Conservation (phyloP, 805 yeast species). For the Wickerhamomyces rabaulensis region DNA sequence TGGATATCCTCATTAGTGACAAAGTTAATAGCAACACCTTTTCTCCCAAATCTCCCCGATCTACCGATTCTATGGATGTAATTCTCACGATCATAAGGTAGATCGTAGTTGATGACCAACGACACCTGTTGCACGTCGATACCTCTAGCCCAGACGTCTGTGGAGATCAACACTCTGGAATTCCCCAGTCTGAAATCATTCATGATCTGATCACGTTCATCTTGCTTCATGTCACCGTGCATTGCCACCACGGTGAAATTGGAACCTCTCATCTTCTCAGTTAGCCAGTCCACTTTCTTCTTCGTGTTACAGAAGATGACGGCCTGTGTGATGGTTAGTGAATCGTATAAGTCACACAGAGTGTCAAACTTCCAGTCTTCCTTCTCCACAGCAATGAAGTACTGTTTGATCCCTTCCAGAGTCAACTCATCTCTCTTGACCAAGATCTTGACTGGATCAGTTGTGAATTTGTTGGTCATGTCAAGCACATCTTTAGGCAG, state of each 20-base stretch:
- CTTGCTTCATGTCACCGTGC: constrained; percentile 97
- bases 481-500: constrained; percentile 88
- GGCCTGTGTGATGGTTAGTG: constrained; percentile 93
- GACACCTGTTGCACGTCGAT: constrained; percentile 98
- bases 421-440: constrained; percentile 94
- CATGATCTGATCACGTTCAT: constrained; percentile 93
- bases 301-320: constrained; percentile 98
- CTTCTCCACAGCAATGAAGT: constrained; percentile 81
- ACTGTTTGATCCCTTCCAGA: constrained; percentile 92
- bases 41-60: constrained; percentile 97
- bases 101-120: constrained; percentile 89
- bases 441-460: constrained; percentile 87
- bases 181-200: constrained; percentile 91
- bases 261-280: constrained; percentile 69
- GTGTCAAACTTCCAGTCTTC: constrained; percentile 95
- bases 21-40: constrained; percentile 96
- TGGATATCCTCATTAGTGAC: constrained; percentile 75
- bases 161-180: constrained; percentile 89
- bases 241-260: constrained; percentile 92
- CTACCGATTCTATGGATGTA: constrained; percentile 97
- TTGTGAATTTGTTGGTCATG: constrained; percentile 87
- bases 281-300: constrained; percentile 87
- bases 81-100: constrained; percentile 90
- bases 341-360: constrained; percentile 89
- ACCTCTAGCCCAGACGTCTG: constrained; percentile 98